phyloP scores from a whole-genome alignment of 495 filamentous ascomycete genomes.

The Hapsidospora chrysogenum region DNA sequence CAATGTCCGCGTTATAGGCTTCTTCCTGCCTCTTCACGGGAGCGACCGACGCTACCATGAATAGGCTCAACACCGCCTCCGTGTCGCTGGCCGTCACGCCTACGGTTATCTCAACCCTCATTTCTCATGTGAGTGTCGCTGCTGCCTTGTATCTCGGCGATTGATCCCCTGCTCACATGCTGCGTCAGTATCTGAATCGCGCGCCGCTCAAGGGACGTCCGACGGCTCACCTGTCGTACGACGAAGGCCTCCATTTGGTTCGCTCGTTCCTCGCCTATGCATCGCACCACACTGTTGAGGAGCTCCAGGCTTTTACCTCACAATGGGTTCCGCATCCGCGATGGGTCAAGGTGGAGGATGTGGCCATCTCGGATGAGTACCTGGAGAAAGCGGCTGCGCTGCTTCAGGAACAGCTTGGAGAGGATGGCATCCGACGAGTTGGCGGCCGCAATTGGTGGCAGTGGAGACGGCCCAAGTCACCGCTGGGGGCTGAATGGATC shows the following conservation, averaged over 20 bases:
- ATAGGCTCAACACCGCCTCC: slow-evolving; percentile 38
- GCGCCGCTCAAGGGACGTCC: slow-evolving; percentile 59
- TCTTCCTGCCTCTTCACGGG: too few relatives aligned
- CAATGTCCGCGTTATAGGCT: too few relatives aligned
- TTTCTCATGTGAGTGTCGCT: slow-evolving; percentile 44
- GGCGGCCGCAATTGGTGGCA: slow-evolving; percentile 89
- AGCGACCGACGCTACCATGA: slow-evolving; percentile 3
- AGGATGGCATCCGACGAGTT: slow-evolving; percentile 50
- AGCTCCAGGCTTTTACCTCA: slow-evolving; percentile 73
- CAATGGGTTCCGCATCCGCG: slow-evolving; percentile 82
- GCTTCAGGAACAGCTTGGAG: slow-evolving; percentile 55
- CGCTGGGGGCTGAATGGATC: slow-evolving; percentile 77
- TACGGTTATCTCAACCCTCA: slow-evolving; percentile 44
- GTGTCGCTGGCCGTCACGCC: slow-evolving; percentile 47
- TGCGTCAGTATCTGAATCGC: slow-evolving; percentile 41
- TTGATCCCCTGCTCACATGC: too few relatives aligned
- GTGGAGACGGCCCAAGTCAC: slow-evolving; percentile 50
- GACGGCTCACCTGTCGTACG: slow-evolving; percentile 76
- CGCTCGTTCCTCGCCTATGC: slow-evolving; percentile 69
- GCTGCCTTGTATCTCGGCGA: too few relatives aligned
- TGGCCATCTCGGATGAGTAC: slow-evolving; percentile 46
- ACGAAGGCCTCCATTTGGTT: slow-evolving; percentile 80
- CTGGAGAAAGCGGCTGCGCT: slow-evolving; percentile 43
- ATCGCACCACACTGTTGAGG: slow-evolving; percentile 78
- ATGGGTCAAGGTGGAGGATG: slow-evolving; percentile 68